Evolutionary conservation across 805 yeast genomes (phyloP).

Genomic region (Clavispora fructus): DNA sequence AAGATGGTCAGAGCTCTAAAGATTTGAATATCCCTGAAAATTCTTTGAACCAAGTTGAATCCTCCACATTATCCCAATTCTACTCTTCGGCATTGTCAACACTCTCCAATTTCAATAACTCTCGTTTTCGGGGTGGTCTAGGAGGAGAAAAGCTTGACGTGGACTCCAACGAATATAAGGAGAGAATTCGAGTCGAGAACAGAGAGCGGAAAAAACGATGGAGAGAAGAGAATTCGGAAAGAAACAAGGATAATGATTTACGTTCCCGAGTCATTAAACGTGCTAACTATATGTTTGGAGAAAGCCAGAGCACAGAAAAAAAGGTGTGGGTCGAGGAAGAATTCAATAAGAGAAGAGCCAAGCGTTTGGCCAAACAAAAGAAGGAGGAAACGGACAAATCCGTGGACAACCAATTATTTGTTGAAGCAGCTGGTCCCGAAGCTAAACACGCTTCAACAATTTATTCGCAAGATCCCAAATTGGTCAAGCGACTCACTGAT

Average conservation of each 20-base stretch:
- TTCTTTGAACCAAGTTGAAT: constrained; percentile 6
- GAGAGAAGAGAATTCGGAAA: constrained; percentile 73
- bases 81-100: constrained; percentile 19
- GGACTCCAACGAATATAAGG: constrained; percentile 41
- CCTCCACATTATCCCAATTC: not conserved
- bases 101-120: constrained; percentile 19
- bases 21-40: not conserved
- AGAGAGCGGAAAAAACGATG: constrained; percentile 76
- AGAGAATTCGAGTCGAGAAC: constrained; percentile 59
- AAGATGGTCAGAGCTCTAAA: not conserved
- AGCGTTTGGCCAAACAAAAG: constrained; percentile 47
- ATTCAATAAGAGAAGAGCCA: constrained; percentile 59
- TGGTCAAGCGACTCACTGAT: constrained; percentile 25
- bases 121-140: constrained; percentile 14
- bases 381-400: constrained; percentile 17
- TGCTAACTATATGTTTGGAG: constrained; percentile 65
- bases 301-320: constrained; percentile 47
- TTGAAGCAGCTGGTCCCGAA: not conserved
- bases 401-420: not conserved
- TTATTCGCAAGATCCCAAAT: constrained; percentile 20
- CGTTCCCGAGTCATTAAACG: constrained; percentile 71
- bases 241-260: constrained; percentile 85
- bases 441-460: constrained; percentile 8
- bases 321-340: constrained; percentile 71
- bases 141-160: constrained; percentile 21